Evolutionary conservation across 306 rosid species (phyloP).

Genomic region (Castanopsis chinensis): DNA sequence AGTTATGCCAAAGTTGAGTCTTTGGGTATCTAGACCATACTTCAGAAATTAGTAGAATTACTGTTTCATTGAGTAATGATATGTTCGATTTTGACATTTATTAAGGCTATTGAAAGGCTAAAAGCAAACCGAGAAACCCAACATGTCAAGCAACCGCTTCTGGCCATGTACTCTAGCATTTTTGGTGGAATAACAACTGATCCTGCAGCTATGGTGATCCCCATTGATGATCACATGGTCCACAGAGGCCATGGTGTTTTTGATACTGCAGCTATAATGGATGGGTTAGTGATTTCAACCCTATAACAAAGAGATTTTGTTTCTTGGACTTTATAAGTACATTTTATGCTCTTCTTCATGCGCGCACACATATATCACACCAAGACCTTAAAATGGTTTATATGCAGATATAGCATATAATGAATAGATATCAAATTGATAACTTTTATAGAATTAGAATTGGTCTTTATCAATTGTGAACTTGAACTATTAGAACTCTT

Average conservation of each 20-base stretch:
- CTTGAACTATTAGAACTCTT: too few species aligned
- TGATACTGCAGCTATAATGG: slow-evolving; percentile 80
- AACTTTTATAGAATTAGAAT: neutral
- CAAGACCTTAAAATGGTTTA: neutral
- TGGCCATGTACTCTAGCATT: slow-evolving; percentile 92
- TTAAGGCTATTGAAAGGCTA: slow-evolving; percentile 62
- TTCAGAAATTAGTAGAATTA: neutral
- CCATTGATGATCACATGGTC: slow-evolving; percentile 95
- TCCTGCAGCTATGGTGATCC: slow-evolving; percentile 80
- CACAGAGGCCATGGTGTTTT: slow-evolving; percentile 96
- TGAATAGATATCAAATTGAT: neutral
- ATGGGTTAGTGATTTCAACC: slow-evolving; percentile 65
- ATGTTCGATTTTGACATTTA: neutral
- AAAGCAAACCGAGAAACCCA: slow-evolving; percentile 46
- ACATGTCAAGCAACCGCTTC: slow-evolving; percentile 54
- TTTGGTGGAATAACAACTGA: slow-evolving; percentile 82
- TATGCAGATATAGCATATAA: neutral
- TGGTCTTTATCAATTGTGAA: neutral
- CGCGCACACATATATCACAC: neutral
- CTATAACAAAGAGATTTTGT: neutral
- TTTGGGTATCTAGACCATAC: neutral
- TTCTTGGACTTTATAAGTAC: neutral
- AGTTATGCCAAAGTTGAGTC: neutral
- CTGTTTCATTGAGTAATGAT: slow-evolving; percentile 1
- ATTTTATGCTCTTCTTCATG: neutral